phyloP scores from a whole-genome alignment of 2,329 filamentous ascomycete genomes.

The Cryphonectria parasitica region DNA sequence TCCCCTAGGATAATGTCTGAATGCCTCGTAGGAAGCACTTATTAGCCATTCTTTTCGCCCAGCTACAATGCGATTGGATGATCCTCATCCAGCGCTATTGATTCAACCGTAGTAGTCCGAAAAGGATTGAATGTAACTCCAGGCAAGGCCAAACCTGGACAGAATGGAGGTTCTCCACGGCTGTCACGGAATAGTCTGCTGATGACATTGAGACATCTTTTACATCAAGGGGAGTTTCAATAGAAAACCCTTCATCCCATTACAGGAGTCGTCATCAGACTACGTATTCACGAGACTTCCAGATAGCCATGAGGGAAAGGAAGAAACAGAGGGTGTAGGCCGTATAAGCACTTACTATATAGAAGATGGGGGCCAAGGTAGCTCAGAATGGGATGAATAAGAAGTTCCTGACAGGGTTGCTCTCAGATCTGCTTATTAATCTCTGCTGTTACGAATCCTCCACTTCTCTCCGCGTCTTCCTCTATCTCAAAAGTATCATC shows the following conservation, averaged over 20 bases:
- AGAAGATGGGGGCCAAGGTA: background rate
- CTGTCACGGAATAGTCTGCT: background rate
- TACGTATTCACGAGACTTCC: background rate
- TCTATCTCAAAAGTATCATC: background rate
- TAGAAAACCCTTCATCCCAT: background rate
- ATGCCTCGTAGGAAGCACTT: background rate
- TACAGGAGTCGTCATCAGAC: background rate
- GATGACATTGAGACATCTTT: background rate
- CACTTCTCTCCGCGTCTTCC: background rate
- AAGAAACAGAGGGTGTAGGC: background rate
- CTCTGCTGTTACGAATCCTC: background rate
- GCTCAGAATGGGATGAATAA: too few species aligned
- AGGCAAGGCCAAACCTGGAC: background rate
- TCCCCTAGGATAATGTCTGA: background rate
- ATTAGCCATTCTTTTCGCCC: background rate
- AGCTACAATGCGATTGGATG: background rate
- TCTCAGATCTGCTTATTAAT: background rate
- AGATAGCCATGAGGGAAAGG: background rate
- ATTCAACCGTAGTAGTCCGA: background rate
- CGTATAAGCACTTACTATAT: background rate
- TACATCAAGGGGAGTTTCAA: background rate
- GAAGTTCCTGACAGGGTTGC: background rate
- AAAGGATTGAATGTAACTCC: background rate
- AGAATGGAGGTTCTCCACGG: background rate
- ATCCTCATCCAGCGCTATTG: background rate